Evolutionary conservation across 1,284 basidiomycete genomes (phyloP).

Genomic region (Rhodotorula sp.): DNA sequence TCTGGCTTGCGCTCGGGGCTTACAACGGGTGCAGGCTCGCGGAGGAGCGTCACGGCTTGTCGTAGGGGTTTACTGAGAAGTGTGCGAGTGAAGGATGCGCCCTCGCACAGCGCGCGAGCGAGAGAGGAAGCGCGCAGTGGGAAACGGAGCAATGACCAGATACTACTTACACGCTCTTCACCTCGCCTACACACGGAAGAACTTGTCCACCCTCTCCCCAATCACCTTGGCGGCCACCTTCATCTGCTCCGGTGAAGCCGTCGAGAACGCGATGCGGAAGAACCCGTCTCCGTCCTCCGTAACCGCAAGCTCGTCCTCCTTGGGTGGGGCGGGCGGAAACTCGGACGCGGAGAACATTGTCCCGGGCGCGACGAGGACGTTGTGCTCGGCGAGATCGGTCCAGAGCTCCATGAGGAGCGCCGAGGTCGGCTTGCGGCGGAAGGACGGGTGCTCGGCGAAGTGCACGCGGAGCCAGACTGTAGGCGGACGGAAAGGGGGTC

Average conservation of each 20-base stretch:
- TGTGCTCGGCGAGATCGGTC: conserved; percentile 62
- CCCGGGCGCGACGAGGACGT: conserved; percentile 64
- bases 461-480: conserved; percentile 64
- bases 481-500: conserved; percentile 40
- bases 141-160: too few relatives aligned
- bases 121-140: too few relatives aligned
- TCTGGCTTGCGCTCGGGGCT: too few relatives aligned
- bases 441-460: conserved; percentile 63
- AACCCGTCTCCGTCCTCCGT: conserved; percentile 56
- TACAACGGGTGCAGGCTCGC: too few relatives aligned
- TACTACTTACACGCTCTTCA: too few relatives aligned
- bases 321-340: background rate
- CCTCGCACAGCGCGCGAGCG: too few relatives aligned
- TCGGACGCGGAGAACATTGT: conserved; percentile 59
- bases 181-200: conserved; percentile 6
- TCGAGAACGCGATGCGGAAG: conserved; percentile 66
- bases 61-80: too few relatives aligned
- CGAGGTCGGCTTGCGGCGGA: conserved; percentile 52
- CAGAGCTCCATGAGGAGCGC: conserved; percentile 62
- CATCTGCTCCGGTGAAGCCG: conserved; percentile 56
- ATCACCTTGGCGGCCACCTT: conserved; percentile 58
- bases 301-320: background rate
- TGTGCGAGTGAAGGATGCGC: too few relatives aligned
- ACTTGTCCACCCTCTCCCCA: conserved; percentile 37
- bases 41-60: too few relatives aligned